A percentile compares a stretch with the other conserved stretches of the same genome.
Conservation (phyloP, 768 basidiomycete genomes). For the Leccinum variicolor region DNA sequence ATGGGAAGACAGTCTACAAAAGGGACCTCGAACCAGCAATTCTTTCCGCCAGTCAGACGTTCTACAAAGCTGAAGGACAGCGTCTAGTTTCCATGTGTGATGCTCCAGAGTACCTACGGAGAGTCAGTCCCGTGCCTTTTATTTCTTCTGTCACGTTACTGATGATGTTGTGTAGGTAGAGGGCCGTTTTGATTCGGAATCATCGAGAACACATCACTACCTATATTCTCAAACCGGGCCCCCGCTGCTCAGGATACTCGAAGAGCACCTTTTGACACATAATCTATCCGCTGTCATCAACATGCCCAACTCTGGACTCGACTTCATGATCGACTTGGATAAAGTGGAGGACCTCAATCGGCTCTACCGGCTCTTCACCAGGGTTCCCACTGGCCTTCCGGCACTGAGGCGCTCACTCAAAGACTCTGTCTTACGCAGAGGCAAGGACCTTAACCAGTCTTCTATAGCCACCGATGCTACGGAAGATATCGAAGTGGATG, state of each 20-base stretch:
- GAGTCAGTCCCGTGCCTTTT: slow-evolving; percentile 46
- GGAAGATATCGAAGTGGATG: slow-evolving; percentile 34
- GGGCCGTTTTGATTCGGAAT: slow-evolving; percentile 75
- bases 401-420: slow-evolving; percentile 65
- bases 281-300: slow-evolving; percentile 74
- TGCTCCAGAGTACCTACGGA: slow-evolving; percentile 75
- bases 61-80: slow-evolving; percentile 75
- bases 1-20: slow-evolving; percentile 67
- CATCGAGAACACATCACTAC: slow-evolving; percentile 82
- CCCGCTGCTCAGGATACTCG: slow-evolving; percentile 71
- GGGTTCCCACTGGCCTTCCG: slow-evolving; percentile 63
- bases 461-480: slow-evolving; percentile 42
- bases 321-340: slow-evolving; percentile 81
- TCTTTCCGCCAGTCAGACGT: slow-evolving; percentile 70
- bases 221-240: slow-evolving; percentile 69
- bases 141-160: background rate
- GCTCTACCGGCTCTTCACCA: slow-evolving; percentile 71
- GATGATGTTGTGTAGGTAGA: slow-evolving; percentile 57
- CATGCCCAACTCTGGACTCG: slow-evolving; percentile 81
- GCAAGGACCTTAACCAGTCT: slow-evolving; percentile 73
- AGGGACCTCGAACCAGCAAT: slow-evolving; percentile 81
- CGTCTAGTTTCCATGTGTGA: slow-evolving; percentile 70
- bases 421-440: slow-evolving; percentile 67
- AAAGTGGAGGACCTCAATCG: slow-evolving; percentile 74
- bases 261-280: slow-evolving; percentile 70